A percentile compares a stretch with the other conserved stretches of the same genome.
These are phyloP conservation scores for Steccherinum ochraceum DNA, from an alignment of 768 basidiomycete species.

Conservation along the genomic window DNA sequence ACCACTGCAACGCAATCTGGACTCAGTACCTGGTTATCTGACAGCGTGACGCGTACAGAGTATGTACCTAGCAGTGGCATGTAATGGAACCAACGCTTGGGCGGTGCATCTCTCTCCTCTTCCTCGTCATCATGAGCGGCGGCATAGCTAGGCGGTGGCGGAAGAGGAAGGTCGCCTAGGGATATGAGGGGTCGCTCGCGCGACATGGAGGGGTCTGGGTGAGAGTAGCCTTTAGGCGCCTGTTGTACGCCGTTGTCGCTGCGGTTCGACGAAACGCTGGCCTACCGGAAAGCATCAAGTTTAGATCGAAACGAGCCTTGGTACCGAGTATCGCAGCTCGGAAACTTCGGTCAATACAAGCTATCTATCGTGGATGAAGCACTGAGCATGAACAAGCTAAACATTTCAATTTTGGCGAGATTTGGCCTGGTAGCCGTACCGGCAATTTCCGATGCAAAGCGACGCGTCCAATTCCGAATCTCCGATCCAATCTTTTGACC, in stretches of 20 bases:
- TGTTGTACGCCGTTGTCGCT: too few relatives aligned
- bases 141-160: constrained; percentile 12
- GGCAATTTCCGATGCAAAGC: too few relatives aligned
- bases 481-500: too few relatives aligned
- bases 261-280: too few relatives aligned
- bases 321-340: too few relatives aligned
- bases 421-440: too few relatives aligned
- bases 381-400: too few relatives aligned
- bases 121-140: constrained; percentile 20
- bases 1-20: constrained; percentile 27
- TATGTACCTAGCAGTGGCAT: constrained; percentile 49
- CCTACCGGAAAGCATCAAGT: too few relatives aligned
- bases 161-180: constrained; percentile 3
- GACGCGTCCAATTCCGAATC: too few relatives aligned
- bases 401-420: neutral
- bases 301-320: too few relatives aligned
- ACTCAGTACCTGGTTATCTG: constrained; percentile 7
- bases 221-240: neutral
- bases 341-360: too few relatives aligned
- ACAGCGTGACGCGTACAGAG: constrained; percentile 13
- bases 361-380: too few relatives aligned
- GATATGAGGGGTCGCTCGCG: constrained; percentile 8
- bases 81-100: constrained; percentile 51
- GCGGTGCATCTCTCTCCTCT: constrained; percentile 29
- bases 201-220: constrained; percentile 2